Evolutionary conservation across 257 asterid genomes (phyloP).

Genomic region (Solanum medicagineum): DNA sequence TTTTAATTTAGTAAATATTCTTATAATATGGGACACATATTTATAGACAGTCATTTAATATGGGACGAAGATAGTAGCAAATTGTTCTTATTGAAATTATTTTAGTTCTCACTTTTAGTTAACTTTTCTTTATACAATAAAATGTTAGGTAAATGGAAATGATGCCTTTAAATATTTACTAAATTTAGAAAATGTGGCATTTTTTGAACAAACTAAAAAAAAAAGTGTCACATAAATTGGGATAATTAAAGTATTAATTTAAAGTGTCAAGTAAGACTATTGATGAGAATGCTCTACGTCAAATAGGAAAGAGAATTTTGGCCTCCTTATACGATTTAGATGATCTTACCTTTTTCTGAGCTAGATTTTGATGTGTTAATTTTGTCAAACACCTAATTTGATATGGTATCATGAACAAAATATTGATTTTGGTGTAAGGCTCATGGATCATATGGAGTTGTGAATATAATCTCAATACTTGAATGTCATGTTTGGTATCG

Average conservation of each 20-base stretch:
- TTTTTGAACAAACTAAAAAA: neutral
- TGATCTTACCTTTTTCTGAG: neutral
- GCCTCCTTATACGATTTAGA: neutral
- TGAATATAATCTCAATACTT: too few species aligned
- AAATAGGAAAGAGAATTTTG: neutral
- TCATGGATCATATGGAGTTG: too few species aligned
- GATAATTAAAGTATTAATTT: neutral
- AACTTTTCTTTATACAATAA: neutral
- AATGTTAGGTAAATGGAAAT: neutral
- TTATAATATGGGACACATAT: too few species aligned
- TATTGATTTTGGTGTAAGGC: too few species aligned
- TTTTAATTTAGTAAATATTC: too few species aligned
- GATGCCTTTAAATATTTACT: neutral
- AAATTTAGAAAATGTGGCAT: neutral
- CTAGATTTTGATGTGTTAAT: neutral
- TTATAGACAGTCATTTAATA: too few species aligned
- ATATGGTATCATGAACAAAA: too few species aligned
- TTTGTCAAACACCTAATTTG: neutral
- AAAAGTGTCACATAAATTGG: neutral
- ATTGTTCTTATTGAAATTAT: neutral
- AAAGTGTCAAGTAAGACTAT: neutral
- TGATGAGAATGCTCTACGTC: neutral
- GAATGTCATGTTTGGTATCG: neutral
- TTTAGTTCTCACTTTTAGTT: neutral
- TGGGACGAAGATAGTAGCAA: neutral